Base-by-base conservation (phyloP, 2,329 filamentous ascomycete genomes). In the Botrytis medusae region DNA sequence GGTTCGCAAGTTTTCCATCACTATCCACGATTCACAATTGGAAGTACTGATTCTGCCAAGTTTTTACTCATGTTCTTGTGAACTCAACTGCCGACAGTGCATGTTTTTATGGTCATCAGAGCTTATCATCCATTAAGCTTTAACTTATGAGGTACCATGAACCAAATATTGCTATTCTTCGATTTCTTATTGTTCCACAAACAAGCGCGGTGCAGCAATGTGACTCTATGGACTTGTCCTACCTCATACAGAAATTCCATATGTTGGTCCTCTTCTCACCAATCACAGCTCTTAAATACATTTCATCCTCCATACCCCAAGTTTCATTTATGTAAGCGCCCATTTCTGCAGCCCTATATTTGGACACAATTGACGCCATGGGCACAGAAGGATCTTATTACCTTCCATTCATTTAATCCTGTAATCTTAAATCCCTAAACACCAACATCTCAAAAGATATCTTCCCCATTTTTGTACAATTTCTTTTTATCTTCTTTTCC, bases 251-350 rank as follows among this genome's bases (percentile, higher is more conserved):
- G 14, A 29, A 9, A 40, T 54, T 18, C 10, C 44, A 22, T 67
- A 18, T 12, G 46, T 40, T 40, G 25, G 18, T 40, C 25, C 22
- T 67, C 14, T 14, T 40, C 34, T 51, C 14, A 40, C 51, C 71
- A 59, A 54, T 72, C 16, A n/a, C 44, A 32, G 42, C 25, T 18
- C 32, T 48, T 40, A 4, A 44, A 71, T 18, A 51, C 25, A 69
- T 16, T 25, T n/a, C 57, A 51, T n/a, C 32, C 34, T 51, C 48
- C 25, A 54, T n/a, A 54, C n/a, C 51, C n/a, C 61, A 59, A 59
- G 34, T 64, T 71, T 71, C 44, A 63, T 44, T 32, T 64, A 64
- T 64, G 29, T 67, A 72, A 72, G 61, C 62, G 70, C 70, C 61
- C 40, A 68, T 18, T 68, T 32, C 48, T 63, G 18, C 25, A 64